Evolutionary conservation across 176 grass and related monocot genomes (phyloP), one percentile per base, ranked within the genome.

Genomic region (Paspalum notatum): DNA sequence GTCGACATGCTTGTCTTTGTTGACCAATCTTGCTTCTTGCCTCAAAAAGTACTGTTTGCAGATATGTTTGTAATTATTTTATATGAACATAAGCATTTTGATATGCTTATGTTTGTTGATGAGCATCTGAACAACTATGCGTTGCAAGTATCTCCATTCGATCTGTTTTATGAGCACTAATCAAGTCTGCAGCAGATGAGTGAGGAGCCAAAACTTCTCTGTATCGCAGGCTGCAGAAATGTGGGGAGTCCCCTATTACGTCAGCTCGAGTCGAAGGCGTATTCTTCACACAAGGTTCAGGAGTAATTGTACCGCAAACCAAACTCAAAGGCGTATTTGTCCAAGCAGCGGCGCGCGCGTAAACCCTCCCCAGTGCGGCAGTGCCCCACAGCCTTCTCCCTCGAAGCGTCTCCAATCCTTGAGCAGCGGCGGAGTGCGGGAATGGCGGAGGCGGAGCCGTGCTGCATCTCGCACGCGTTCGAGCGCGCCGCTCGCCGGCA

Each of bases 391-490:
- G n/a, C n/a, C n/a, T n/a, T 55, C 40, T 22, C 2, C 40, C 20
- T 61, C 20, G 13, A 57, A 25, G 61, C 5, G 26, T 47, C 62
- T 5, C 15, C 8, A 48, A 43, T 43, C 56, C 9, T 37, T n/a
- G 15, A 27, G 22, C 71, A 14, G 65, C 50, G 66, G 65, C 50
- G 66, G 80, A 48, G 72, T 52, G 86, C 10, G 41, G 51, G 0
- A 53, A 48, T 54, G 87, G 51, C 64, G 54, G 48, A 38, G 80
- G 45, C 24, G 79, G 68, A 80, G 55, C 77, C 37, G 14, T 90
- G 90, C 73, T 92, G 95, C 85, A 91, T 98, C 73, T 91, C 95
- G 21, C 95, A 98, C 75, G 83, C 52, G 66, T 98, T 98, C 83
- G 56, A 84, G 45, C 64, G 74, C 40, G 70, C 80, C 12, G 88